phyloP scores from a whole-genome alignment of 1,139 yeast genomes.

The Hyphopichia fennica region DNA sequence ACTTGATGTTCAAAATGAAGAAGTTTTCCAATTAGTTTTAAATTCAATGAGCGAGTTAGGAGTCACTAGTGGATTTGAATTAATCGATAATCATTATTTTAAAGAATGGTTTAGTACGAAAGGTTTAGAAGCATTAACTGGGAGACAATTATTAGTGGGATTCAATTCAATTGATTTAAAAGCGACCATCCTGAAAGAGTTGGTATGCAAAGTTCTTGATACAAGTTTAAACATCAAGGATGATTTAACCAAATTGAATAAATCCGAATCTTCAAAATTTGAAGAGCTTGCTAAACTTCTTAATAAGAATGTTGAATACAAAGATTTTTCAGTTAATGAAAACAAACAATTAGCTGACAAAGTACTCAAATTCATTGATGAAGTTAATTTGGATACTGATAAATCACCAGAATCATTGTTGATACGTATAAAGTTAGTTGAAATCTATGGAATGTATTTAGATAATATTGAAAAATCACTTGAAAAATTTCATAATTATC shows the following conservation, averaged over 20 bases:
- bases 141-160: conserved; percentile 4
- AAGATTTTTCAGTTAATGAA: neutral
- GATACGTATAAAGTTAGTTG: conserved; percentile 30
- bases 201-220: conserved; percentile 1
- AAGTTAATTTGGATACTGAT: conserved; percentile 23
- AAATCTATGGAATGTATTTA: conserved; percentile 38
- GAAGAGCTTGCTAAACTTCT: conserved; percentile 3
- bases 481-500: conserved; percentile 36
- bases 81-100: neutral
- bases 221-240: neutral
- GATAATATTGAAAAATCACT: conserved; percentile 26
- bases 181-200: neutral
- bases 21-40: neutral
- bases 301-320: neutral
- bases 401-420: conserved; percentile 23
- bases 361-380: conserved; percentile 14
- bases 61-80: neutral
- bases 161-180: neutral
- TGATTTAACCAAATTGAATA: neutral
- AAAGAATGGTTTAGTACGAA: neutral
- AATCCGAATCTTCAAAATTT: conserved; percentile 1
- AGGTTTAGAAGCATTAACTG: conserved; percentile 10
- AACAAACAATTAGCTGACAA: neutral
- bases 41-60: conserved; percentile 1
- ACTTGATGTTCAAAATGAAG: neutral